phyloP scores from a whole-genome alignment of 192 early-diverging fungal genomes.

The Umbelopsis ramanniana region DNA sequence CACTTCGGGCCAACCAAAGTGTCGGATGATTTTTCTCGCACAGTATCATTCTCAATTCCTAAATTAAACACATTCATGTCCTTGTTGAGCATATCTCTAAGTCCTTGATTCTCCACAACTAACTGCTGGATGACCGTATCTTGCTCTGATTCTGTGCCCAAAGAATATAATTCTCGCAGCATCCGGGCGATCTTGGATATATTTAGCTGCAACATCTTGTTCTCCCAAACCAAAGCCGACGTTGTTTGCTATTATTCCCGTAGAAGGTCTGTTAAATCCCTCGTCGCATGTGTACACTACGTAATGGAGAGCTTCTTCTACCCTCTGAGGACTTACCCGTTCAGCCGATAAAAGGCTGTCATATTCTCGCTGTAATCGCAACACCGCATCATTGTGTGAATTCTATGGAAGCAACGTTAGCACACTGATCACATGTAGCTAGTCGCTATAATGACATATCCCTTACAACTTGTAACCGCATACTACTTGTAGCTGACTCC shows the following conservation, averaged over 20 bases:
- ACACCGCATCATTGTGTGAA: slow-evolving; percentile 14
- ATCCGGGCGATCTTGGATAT: not conserved
- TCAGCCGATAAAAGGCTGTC: not conserved
- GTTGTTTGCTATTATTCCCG: not conserved
- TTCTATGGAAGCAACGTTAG: not conserved
- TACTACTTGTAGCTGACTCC: slow-evolving; percentile 15
- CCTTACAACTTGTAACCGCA: slow-evolving; percentile 16
- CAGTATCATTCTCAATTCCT: not conserved
- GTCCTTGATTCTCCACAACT: slow-evolving; percentile 8
- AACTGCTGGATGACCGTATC: not conserved
- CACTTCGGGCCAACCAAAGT: not conserved
- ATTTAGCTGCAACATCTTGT: slow-evolving; percentile 12
- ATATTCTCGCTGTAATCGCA: slow-evolving; percentile 13
- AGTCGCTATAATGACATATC: not conserved
- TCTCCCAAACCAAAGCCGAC: not conserved
- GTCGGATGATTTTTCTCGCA: slow-evolving; percentile 7
- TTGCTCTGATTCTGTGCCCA: slow-evolving; percentile 7
- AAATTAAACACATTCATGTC: not conserved
- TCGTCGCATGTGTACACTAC: not conserved
- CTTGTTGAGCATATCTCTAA: slow-evolving; percentile 14
- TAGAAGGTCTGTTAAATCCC: not conserved
- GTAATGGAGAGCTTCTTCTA: not conserved
- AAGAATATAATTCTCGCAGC: slow-evolving; percentile 6
- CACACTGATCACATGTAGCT: not conserved
- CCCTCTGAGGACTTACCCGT: not conserved